phyloP scores from a whole-genome alignment of 2,329 filamentous ascomycete species.

The Achaetomium macrosporum region DNA sequence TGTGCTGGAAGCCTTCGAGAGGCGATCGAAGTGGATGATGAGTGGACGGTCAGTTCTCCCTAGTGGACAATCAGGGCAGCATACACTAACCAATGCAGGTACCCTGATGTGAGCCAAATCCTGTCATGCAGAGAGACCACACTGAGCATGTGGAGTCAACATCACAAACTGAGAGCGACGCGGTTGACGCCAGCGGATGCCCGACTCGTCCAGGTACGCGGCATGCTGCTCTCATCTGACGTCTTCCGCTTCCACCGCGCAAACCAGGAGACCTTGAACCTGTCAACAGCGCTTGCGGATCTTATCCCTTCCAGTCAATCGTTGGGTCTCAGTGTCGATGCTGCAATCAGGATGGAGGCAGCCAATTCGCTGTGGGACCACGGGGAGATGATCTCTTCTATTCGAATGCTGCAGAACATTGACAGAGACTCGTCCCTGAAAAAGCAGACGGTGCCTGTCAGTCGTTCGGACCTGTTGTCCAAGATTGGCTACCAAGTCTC shows the following conservation, averaged over 20 bases:
- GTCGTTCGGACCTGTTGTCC: slow-evolving; percentile 72
- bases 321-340: slow-evolving; percentile 71
- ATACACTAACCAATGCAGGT: slow-evolving; percentile 41
- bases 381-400: slow-evolving; percentile 82
- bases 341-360: slow-evolving; percentile 71
- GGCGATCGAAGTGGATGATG: slow-evolving; percentile 72
- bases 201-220: slow-evolving; percentile 66
- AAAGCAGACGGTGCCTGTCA: slow-evolving; percentile 66
- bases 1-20: slow-evolving; percentile 57
- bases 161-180: slow-evolving; percentile 53
- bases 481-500: slow-evolving; percentile 86
- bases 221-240: slow-evolving; percentile 67
- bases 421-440: slow-evolving; percentile 55
- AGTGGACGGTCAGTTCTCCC: slow-evolving; percentile 56
- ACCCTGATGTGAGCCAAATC: slow-evolving; percentile 72
- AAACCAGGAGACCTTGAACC: slow-evolving; percentile 79
- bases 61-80: not conserved
- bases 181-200: slow-evolving; percentile 57
- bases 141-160: slow-evolving; percentile 71
- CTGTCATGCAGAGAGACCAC: slow-evolving; percentile 78
- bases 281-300: slow-evolving; percentile 75
- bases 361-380: slow-evolving; percentile 92
- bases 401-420: slow-evolving; percentile 77
- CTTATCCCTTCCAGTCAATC: slow-evolving; percentile 64
- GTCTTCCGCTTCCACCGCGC: slow-evolving; percentile 76